Evolutionary conservation across 176 grass and related monocot genomes (phyloP).

Genomic region (Phoenix dactylifera): DNA sequence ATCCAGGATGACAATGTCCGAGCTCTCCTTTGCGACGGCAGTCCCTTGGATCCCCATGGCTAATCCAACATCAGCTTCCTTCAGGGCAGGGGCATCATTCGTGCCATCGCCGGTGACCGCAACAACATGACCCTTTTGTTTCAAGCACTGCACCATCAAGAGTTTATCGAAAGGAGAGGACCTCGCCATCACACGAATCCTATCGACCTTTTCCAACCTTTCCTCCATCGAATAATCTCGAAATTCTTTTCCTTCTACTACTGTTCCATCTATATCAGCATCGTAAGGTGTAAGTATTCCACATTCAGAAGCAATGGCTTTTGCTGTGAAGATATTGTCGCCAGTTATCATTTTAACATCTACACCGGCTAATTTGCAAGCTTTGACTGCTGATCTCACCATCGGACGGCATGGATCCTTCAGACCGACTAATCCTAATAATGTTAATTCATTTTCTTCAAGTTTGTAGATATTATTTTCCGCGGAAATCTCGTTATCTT

Average conservation of each 20-base stretch:
- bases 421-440: conserved; percentile 65
- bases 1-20: conserved; percentile 71
- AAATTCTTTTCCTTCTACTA: conserved; percentile 73
- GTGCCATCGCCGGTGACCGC: conserved; percentile 74
- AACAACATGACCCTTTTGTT: conserved; percentile 73
- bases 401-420: conserved; percentile 79
- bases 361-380: conserved; percentile 44
- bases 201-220: conserved; percentile 40
- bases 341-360: conserved; percentile 90
- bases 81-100: conserved; percentile 73
- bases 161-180: conserved; percentile 62
- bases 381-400: conserved; percentile 43
- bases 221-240: conserved; percentile 41
- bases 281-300: conserved; percentile 38
- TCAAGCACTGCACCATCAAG: conserved; percentile 55
- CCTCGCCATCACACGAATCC: conserved; percentile 55
- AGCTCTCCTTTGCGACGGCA: conserved; percentile 80
- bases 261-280: not conserved
- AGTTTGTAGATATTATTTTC: conserved; percentile 17
- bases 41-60: conserved; percentile 90
- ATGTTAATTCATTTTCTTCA: conserved; percentile 38
- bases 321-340: conserved; percentile 76
- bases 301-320: conserved; percentile 66
- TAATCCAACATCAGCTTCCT: conserved; percentile 71
- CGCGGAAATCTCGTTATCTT: not conserved